A percentile compares a stretch with the other conserved stretches of the same genome.
Conservation (phyloP, 352 stramenopile genomes). For the Pythium biforme region DNA sequence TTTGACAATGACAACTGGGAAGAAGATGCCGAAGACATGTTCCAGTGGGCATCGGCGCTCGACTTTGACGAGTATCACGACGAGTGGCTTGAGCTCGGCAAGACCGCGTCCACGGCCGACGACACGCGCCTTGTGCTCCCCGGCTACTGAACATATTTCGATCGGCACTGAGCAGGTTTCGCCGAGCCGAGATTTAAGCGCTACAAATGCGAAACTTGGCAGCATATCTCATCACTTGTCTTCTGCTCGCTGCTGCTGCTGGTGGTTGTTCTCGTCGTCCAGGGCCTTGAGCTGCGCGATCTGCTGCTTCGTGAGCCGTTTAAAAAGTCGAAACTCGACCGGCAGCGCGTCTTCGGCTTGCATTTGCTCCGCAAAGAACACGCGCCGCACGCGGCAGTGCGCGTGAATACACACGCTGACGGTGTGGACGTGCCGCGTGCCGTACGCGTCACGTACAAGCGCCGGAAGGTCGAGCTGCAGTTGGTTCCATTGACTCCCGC, state of each 20-base stretch:
- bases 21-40: slow-evolving; percentile 64
- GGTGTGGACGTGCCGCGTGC: slow-evolving; percentile 37
- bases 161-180: too few species aligned
- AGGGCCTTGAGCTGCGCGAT: slow-evolving; percentile 10
- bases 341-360: slow-evolving; percentile 40
- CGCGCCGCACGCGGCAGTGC: slow-evolving; percentile 51
- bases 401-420: slow-evolving; percentile 53
- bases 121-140: slow-evolving; percentile 10
- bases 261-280: neutral
- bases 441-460: slow-evolving; percentile 45
- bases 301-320: slow-evolving; percentile 39
- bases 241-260: neutral
- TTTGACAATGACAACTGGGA: slow-evolving; percentile 73
- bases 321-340: slow-evolving; percentile 53
- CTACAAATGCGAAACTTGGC: too few species aligned
- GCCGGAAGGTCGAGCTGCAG: slow-evolving; percentile 48
- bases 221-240: too few species aligned
- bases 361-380: slow-evolving; percentile 58
- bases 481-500: slow-evolving; percentile 49
- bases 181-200: too few species aligned
- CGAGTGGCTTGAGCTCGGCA: slow-evolving; percentile 60
- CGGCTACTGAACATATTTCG: neutral
- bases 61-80: slow-evolving; percentile 78
- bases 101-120: slow-evolving; percentile 49
- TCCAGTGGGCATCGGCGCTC: slow-evolving; percentile 59